Percentiles rank a stretch among this genome's conserved stretches.
Evolutionary conservation across 208 protist species (phyloP).

Genomic region (Sergeia podlipaevii): DNA sequence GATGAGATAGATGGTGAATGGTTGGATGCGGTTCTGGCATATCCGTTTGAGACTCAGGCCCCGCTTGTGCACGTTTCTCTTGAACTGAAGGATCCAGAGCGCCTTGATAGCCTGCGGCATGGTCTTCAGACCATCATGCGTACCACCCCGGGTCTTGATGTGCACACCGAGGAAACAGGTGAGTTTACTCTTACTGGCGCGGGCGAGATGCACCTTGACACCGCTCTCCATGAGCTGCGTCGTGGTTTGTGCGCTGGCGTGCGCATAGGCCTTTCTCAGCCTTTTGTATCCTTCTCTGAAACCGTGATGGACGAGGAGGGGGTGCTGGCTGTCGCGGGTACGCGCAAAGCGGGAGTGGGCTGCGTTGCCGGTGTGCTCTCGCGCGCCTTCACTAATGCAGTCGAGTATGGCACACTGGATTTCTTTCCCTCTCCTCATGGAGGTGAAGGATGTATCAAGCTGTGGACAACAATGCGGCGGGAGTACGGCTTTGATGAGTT

Average conservation of each 20-base stretch:
- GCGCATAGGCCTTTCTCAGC: slow-evolving; percentile 89
- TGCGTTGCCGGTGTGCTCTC: slow-evolving; percentile 43
- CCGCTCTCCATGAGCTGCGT: slow-evolving; percentile 96
- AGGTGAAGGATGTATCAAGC: slow-evolving; percentile 6
- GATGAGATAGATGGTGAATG: neutral
- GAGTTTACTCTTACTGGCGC: slow-evolving; percentile 97
- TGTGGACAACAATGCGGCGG: slow-evolving; percentile 51
- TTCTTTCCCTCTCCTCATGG: slow-evolving; percentile 22
- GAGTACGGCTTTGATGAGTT: slow-evolving; percentile 96
- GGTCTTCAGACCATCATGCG: slow-evolving; percentile 91
- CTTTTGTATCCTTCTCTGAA: slow-evolving; percentile 96
- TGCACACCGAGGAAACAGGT: slow-evolving; percentile 97
- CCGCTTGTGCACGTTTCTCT: slow-evolving; percentile 94
- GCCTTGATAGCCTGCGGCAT: slow-evolving; percentile 93
- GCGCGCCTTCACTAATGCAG: slow-evolving; percentile 26
- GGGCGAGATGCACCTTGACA: slow-evolving; percentile 99
- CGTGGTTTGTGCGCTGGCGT: slow-evolving; percentile 50
- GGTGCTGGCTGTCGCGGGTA: slow-evolving; percentile 60
- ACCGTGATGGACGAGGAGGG: slow-evolving; percentile 94
- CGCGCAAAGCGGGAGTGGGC: slow-evolving; percentile 31
- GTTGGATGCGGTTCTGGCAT: neutral
- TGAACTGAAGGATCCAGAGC: slow-evolving; percentile 95
- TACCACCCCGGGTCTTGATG: slow-evolving; percentile 87
- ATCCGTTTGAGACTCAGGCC: neutral
- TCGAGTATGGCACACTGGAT: slow-evolving; percentile 53